Base-by-base conservation (phyloP, 306 rosid genomes). In the Vigna trinervia region DNA sequence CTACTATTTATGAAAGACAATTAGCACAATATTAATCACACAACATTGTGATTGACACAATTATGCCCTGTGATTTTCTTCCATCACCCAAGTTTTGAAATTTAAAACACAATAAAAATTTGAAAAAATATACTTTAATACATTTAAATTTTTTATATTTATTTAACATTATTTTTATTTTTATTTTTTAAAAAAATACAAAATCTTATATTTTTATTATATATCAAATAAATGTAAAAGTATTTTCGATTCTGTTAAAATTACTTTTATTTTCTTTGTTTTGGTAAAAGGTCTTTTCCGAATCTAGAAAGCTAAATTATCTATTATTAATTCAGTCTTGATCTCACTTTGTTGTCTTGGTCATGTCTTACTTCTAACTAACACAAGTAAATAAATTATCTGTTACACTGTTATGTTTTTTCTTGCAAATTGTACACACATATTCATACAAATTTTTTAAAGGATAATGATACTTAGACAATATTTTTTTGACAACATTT, bases 291-390 rank as follows among this genome's bases (percentile, higher is more conserved):
- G 28, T 26, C 3, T 26, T 26, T 26, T 47, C 1, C 23, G 52
- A 62, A 75, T 75, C 39, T 47, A 34, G 71, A 62, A 62, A 75
- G 43, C 20, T 6, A 60, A 59, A 64, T 51, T 50, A 8, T 39
- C 1, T 8, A 51, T 76, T 12, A 64, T 30, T 30, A 30, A 20
- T 43, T 32, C 53, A 6, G 46, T 48, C 43, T 26, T 26, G 28
- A 26, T 26, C 28, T 1, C 28, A 26, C 28, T 26, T 26, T 2
- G 28, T 26, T 26, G 28, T 26, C 28, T 54, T 34, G 22, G 30
- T 30, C 17, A n/a, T 20, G 39, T 6, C 51, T 8, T 22, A 73
- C n/a, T 38, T 23, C 1, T 36, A 20, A 20, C 12, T 72, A 34
- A 50, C 32, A 19, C 6, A 48, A 69, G 34, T 30, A 30, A 30